Percentiles rank a stretch among this genome's conserved stretches.
phyloP scores from a whole-genome alignment of 2,329 filamentous ascomycete genomes.

The Aschersonia sp. region DNA sequence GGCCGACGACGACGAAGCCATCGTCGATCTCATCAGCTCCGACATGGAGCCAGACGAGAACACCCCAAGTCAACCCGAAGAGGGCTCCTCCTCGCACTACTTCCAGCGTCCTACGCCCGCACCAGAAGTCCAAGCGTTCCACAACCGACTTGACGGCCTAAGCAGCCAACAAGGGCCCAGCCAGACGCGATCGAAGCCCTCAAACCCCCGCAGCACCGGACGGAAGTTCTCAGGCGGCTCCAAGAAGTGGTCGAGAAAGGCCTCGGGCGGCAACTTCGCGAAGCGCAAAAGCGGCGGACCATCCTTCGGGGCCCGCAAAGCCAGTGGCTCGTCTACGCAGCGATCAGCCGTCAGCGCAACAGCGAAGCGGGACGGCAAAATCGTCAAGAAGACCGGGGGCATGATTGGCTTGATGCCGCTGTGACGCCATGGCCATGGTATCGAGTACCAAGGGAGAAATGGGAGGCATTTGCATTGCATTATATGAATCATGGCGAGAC shows the following conservation, averaged over 20 bases:
- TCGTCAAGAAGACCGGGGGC: conserved; percentile 17
- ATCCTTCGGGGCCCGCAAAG: conserved; percentile 11
- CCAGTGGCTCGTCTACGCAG: conserved; percentile 14
- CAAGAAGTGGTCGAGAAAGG: conserved; percentile 15
- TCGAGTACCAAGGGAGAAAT: no score
- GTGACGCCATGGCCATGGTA: conserved; percentile 7
- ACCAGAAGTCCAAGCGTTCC: conserved; percentile 19
- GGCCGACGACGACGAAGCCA: conserved; percentile 17
- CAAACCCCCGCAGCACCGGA: conserved; percentile 12
- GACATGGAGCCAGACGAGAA: conserved; percentile 23
- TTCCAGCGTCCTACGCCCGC: conserved; percentile 18
- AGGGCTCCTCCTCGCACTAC: conserved; percentile 31
- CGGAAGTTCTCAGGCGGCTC: conserved; percentile 11
- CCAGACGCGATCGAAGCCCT: conserved; percentile 10
- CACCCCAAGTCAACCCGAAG: conserved; percentile 20
- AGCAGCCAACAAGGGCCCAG: conserved; percentile 11
- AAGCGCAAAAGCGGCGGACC: conserved; percentile 13
- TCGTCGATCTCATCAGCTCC: conserved; percentile 42
- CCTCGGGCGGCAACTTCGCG: conserved; percentile 13
- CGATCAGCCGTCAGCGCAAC: conserved; percentile 7
- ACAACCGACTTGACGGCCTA: conserved; percentile 16
- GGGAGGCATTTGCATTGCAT: no score
- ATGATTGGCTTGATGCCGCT: conserved; percentile 24
- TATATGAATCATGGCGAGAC: no score
- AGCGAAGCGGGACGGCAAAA: conserved; percentile 14